Evolutionary conservation across 306 rosid genomes (phyloP).

Genomic region (Castanea sativa): DNA sequence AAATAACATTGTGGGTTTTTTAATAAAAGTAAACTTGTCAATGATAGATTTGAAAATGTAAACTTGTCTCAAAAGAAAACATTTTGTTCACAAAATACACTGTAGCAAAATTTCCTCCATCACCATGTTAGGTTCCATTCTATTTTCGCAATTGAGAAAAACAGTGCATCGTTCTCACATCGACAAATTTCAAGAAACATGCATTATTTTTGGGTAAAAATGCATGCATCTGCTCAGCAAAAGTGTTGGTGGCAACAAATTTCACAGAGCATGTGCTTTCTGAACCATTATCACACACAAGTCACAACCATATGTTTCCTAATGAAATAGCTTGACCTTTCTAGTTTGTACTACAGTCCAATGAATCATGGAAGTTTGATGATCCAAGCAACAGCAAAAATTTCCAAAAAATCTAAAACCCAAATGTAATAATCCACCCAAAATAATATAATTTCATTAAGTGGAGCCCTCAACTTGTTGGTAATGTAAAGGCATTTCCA

Average conservation of each 20-base stretch:
- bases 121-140: no score
- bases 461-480: slow-evolving; percentile 3
- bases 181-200: slow-evolving; percentile 13
- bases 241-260: slow-evolving; percentile 22
- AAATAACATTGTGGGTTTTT: no score
- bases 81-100: no score
- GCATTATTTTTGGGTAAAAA: neutral
- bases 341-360: neutral
- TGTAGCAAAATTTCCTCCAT: no score
- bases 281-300: no score
- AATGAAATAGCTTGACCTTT: neutral
- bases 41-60: no score
- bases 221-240: neutral
- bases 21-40: no score
- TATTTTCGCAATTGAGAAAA: no score
- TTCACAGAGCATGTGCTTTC: neutral
- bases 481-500: neutral
- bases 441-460: neutral
- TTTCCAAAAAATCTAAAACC: neutral
- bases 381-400: neutral
- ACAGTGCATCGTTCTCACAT: neutral
- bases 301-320: slow-evolving; percentile 3
- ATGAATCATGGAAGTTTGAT: neutral
- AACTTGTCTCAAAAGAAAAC: no score
- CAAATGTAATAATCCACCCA: neutral